Percentiles rank a stretch among this genome's conserved stretches.
Conservation (phyloP, 768 basidiomycete genomes). For the Lanmaoa rubissima region DNA sequence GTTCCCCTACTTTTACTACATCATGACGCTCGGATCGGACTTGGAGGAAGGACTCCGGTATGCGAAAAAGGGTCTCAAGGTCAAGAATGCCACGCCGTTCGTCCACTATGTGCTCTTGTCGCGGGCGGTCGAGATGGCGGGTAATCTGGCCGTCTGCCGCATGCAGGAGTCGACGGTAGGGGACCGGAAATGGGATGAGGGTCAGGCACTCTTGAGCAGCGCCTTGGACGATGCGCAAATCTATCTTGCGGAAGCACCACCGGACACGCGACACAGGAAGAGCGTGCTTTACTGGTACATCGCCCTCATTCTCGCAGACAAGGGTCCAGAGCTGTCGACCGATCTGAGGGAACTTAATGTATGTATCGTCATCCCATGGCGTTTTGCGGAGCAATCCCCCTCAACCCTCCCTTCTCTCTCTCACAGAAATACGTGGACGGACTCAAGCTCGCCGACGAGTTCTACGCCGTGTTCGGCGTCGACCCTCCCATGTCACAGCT, state of each 20-base stretch:
- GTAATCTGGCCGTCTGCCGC: constrained; percentile 49
- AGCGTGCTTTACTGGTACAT: constrained; percentile 60
- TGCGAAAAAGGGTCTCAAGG: constrained; percentile 65
- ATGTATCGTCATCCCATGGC: neutral
- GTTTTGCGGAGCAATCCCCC: neutral
- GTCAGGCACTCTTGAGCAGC: constrained; percentile 57
- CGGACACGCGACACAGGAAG: constrained; percentile 60
- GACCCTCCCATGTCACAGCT: constrained; percentile 50
- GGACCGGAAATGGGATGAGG: constrained; percentile 54
- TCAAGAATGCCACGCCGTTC: constrained; percentile 52
- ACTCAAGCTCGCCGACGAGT: constrained; percentile 53
- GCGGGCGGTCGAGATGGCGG: constrained; percentile 61
- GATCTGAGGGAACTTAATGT: constrained; percentile 55
- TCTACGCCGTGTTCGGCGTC: constrained; percentile 44
- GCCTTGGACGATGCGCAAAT: constrained; percentile 59
- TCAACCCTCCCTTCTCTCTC: neutral
- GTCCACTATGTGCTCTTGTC: constrained; percentile 55
- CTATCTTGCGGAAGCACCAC: constrained; percentile 55
- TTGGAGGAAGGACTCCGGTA: constrained; percentile 52
- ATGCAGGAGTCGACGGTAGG: constrained; percentile 43
- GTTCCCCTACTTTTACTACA: constrained; percentile 64
- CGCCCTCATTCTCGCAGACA: constrained; percentile 49
- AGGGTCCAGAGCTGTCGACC: constrained; percentile 46
- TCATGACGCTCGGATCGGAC: constrained; percentile 50
- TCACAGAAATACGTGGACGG: constrained; percentile 39